phyloP scores from a whole-genome alignment of 2,329 filamentous ascomycete genomes.

The Dendryphion nanum region DNA sequence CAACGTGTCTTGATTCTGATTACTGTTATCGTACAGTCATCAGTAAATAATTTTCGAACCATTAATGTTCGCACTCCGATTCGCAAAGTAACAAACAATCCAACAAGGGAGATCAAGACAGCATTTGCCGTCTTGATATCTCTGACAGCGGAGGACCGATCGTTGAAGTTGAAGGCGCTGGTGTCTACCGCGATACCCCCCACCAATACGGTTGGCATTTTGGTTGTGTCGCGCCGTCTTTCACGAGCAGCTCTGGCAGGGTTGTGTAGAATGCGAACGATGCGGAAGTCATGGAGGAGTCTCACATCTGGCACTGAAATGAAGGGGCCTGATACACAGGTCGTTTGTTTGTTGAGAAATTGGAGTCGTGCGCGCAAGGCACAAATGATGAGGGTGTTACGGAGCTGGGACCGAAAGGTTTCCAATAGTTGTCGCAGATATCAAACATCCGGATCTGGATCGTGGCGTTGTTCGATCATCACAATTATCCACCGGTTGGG shows the following conservation, averaged over 20 bases:
- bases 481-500: background rate
- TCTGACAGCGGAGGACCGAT: slow-evolving; percentile 16
- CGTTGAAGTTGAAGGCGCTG: slow-evolving; percentile 20
- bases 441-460: slow-evolving; percentile 1
- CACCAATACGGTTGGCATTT: slow-evolving; percentile 3
- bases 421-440: background rate
- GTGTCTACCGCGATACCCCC: slow-evolving; percentile 16
- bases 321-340: background rate
- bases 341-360: no score
- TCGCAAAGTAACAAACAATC: slow-evolving; percentile 18
- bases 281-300: background rate
- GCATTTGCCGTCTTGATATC: slow-evolving; percentile 14
- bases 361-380: background rate
- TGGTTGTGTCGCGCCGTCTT: background rate
- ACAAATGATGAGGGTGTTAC: background rate
- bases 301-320: background rate
- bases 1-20: no score
- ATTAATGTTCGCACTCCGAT: slow-evolving; percentile 19
- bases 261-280: background rate
- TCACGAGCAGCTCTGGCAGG: background rate
- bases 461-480: slow-evolving; percentile 3
- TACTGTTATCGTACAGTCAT: slow-evolving; percentile 26
- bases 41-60: slow-evolving; percentile 20
- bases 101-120: slow-evolving; percentile 19
- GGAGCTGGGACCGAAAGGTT: background rate